These are phyloP conservation scores for Peribolospora baueri DNA, from an alignment of 768 basidiomycete species.

Conservation along the genomic window DNA sequence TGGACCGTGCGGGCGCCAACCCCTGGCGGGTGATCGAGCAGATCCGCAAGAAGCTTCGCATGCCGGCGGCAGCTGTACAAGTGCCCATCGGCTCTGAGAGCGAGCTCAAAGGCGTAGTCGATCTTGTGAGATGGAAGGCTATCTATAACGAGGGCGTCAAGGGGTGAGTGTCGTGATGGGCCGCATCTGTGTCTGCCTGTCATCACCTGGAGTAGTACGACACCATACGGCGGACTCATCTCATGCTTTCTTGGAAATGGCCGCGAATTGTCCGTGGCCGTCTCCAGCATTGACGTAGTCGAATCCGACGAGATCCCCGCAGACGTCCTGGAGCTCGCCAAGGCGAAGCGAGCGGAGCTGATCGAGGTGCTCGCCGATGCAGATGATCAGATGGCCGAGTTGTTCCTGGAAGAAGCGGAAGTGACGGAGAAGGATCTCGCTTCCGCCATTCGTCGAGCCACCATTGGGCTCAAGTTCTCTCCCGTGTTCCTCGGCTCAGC, in stretches of 20 bases:
- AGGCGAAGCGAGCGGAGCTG: slow-evolving; percentile 65
- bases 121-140: slow-evolving; percentile 80
- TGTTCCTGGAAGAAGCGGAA: slow-evolving; percentile 59
- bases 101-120: slow-evolving; percentile 70
- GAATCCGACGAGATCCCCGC: slow-evolving; percentile 72
- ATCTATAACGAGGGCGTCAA: slow-evolving; percentile 86
- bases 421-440: slow-evolving; percentile 51
- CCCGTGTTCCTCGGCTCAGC: slow-evolving; percentile 95
- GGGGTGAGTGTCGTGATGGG: slow-evolving; percentile 33
- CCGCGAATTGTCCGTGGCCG: background rate
- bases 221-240: background rate
- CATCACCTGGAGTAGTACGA: background rate
- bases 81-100: slow-evolving; percentile 82
- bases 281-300: slow-evolving; percentile 40
- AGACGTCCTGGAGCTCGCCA: slow-evolving; percentile 44
- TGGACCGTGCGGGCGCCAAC: slow-evolving; percentile 94
- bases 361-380: slow-evolving; percentile 90
- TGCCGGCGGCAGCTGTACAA: slow-evolving; percentile 81
- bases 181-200: background rate
- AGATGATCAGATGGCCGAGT: slow-evolving; percentile 80
- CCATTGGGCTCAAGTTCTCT: slow-evolving; percentile 66
- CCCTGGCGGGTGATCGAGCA: slow-evolving; percentile 86
- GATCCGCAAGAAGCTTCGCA: slow-evolving; percentile 70
- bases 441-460: slow-evolving; percentile 64
- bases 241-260: background rate